Percentiles rank a stretch among this genome's conserved stretches.
Conservation (phyloP, 148 eudicot genomes). For the Selenicereus undatus region DNA sequence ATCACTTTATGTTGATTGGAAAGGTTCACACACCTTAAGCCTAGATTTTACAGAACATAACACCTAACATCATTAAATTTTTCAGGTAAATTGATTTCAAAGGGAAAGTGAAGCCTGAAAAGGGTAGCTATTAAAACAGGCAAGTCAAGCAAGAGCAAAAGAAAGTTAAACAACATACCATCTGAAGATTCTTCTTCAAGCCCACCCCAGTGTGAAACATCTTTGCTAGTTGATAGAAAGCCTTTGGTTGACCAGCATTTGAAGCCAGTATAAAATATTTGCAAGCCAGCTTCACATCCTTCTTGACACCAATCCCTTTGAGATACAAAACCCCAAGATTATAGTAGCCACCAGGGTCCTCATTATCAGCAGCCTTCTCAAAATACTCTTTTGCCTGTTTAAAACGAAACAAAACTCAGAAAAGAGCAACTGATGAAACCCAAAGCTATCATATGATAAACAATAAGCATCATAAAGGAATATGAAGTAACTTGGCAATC, state of each 20-base stretch:
- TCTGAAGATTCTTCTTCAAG: conserved; percentile 63
- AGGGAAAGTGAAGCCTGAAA: background rate
- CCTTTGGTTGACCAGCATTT: conserved; percentile 85
- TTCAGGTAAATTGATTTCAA: background rate
- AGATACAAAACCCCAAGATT: conserved; percentile 93
- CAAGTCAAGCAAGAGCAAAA: background rate
- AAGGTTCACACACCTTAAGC: background rate
- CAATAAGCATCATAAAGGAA: background rate
- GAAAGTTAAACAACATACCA: conserved; percentile 45
- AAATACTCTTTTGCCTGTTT: conserved; percentile 85
- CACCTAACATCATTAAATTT: background rate
- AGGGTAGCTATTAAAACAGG: background rate
- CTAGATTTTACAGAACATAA: background rate
- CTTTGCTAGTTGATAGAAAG: conserved; percentile 92
- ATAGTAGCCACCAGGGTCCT: conserved; percentile 84
- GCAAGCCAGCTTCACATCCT: conserved; percentile 75
- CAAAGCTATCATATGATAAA: background rate
- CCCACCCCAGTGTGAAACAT: conserved; percentile 97
- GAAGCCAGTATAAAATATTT: conserved; percentile 63
- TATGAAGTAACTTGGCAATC: background rate
- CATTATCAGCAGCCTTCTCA: conserved; percentile 80
- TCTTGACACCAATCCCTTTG: conserved; percentile 83
- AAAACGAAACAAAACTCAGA: conserved; percentile 7
- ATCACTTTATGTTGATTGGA: background rate
- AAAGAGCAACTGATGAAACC: background rate